A percentile compares a stretch with the other conserved stretches of the same genome.
These are phyloP conservation scores for Ambrosia trifida DNA, from an alignment of 129 eudicot species.

Conservation along the genomic window DNA sequence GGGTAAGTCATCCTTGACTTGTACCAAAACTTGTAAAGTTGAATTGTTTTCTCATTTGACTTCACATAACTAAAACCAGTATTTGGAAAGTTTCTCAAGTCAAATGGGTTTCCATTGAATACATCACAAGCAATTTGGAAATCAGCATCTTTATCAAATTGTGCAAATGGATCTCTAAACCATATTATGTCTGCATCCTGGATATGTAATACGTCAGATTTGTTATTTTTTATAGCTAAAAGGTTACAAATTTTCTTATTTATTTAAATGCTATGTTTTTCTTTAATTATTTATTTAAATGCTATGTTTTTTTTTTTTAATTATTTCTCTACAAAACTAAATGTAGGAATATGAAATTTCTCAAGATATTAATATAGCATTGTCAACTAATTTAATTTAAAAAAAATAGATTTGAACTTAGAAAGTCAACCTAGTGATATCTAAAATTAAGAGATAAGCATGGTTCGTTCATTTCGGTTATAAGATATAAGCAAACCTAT, in stretches of 20 bases:
- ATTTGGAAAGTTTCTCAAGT: constrained; percentile 24
- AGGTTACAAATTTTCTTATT: no score
- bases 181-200: constrained; percentile 33
- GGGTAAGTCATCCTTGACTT: constrained; percentile 24
- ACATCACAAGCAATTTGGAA: constrained; percentile 17
- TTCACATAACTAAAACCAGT: constrained; percentile 24
- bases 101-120: constrained; percentile 13
- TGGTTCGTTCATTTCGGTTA: no score
- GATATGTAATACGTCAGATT: background rate
- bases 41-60: constrained; percentile 24
- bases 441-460: no score
- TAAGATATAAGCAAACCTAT: background rate
- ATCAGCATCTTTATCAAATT: constrained; percentile 16
- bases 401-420: no score
- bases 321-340: no score
- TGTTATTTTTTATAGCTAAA: background rate
- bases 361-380: no score
- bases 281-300: no score
- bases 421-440: no score
- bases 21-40: constrained; percentile 26
- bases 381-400: no score
- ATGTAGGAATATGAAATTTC: no score
- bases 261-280: no score
- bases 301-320: no score
- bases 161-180: constrained; percentile 28